Percentiles rank a stretch among this genome's conserved stretches.
These are phyloP conservation scores for Urochloa ruziziensis DNA, from an alignment of 176 grass and related monocot species.

Conservation along the genomic window DNA sequence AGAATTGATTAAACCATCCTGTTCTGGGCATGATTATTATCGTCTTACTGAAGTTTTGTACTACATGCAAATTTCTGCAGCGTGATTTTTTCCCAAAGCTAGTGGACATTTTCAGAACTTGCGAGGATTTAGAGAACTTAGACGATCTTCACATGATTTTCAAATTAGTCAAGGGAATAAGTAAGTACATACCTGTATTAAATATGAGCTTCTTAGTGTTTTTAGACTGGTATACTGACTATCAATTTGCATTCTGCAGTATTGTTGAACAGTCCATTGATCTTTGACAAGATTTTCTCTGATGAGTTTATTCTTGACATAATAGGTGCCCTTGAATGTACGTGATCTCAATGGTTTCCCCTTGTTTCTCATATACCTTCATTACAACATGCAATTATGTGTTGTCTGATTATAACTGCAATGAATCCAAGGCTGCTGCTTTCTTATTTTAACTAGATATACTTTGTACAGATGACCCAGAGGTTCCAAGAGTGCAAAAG, in stretches of 20 bases:
- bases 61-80: conserved; percentile 41
- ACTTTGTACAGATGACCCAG: conserved; percentile 77
- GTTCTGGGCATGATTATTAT: conserved; percentile 26
- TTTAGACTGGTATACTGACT: conserved; percentile 34
- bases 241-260: conserved; percentile 67
- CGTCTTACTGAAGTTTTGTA: not conserved
- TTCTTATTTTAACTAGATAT: conserved; percentile 14
- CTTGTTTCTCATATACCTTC: conserved; percentile 24
- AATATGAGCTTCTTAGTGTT: conserved; percentile 16
- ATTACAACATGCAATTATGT: conserved; percentile 16
- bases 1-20: conserved; percentile 14
- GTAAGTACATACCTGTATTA: conserved; percentile 60
- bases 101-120: conserved; percentile 91
- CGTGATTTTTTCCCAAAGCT: conserved; percentile 91
- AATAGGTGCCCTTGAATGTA: conserved; percentile 99
- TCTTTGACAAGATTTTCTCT: conserved; percentile 91
- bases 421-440: conserved; percentile 13
- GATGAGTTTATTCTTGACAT: conserved; percentile 95
- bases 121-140: conserved; percentile 92
- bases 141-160: conserved; percentile 97
- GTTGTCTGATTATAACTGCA: conserved; percentile 13
- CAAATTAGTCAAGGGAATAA: conserved; percentile 94
- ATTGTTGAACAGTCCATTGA: conserved; percentile 74
- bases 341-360: conserved; percentile 28
- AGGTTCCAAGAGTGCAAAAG: conserved; percentile 75